These are phyloP conservation scores for Trypanosoma boissoni DNA, from an alignment of 208 protist genomes.

Conservation along the genomic window DNA sequence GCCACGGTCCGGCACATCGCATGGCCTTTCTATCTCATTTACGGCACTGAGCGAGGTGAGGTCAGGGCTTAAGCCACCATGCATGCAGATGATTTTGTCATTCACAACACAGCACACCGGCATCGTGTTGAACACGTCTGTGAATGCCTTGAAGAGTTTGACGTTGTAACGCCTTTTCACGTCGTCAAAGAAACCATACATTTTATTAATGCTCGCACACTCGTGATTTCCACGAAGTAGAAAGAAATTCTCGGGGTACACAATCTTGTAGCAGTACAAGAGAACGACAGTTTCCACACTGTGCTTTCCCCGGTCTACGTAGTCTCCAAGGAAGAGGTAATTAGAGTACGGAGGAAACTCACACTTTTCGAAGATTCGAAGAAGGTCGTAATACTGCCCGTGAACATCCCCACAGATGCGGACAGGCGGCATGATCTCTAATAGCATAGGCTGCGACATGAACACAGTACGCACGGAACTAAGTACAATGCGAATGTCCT, in stretches of 20 bases:
- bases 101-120: slow-evolving; percentile 98
- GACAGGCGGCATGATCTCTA: slow-evolving; percentile 87
- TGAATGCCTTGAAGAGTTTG: slow-evolving; percentile 99
- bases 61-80: slow-evolving; percentile 98
- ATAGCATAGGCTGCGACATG: slow-evolving; percentile 86
- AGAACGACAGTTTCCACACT: slow-evolving; percentile 90
- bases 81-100: slow-evolving; percentile 99
- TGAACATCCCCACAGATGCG: slow-evolving; percentile 97
- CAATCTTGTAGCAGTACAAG: slow-evolving; percentile 94
- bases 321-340: slow-evolving; percentile 98
- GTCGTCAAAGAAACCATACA: slow-evolving; percentile 99
- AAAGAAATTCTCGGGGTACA: slow-evolving; percentile 97
- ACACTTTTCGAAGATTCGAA: slow-evolving; percentile 98
- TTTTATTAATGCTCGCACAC: slow-evolving; percentile 96
- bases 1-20: slow-evolving; percentile 97
- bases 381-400: slow-evolving; percentile 99
- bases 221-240: slow-evolving; percentile 98
- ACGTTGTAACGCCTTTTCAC: slow-evolving; percentile 95
- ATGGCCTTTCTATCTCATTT: slow-evolving; percentile 94
- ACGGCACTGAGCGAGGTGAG: slow-evolving; percentile 94
- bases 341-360: slow-evolving; percentile 98
- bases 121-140: slow-evolving; percentile 99
- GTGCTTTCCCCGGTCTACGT: slow-evolving; percentile 97
- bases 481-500: slow-evolving; percentile 78
- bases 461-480: slow-evolving; percentile 80